These are phyloP conservation scores for Albatrellus sp. DNA, from an alignment of 1,284 basidiomycete species.

Conservation along the genomic window DNA sequence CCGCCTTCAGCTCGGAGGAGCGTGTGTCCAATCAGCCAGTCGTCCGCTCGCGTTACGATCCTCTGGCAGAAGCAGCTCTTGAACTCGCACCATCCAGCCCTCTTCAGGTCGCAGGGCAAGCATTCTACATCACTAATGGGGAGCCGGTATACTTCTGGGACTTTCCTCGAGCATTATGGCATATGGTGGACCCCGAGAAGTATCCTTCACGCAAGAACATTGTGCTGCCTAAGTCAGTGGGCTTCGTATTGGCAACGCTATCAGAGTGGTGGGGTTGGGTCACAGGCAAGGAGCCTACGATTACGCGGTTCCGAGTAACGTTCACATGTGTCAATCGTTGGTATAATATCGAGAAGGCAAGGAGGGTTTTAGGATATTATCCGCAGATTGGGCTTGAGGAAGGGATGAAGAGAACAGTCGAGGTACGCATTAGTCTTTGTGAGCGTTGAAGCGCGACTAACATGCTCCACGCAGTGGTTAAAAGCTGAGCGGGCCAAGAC, in stretches of 20 bases:
- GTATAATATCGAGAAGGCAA: constrained; percentile 94
- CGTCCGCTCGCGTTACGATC: constrained; percentile 67
- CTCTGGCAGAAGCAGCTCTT: constrained; percentile 44
- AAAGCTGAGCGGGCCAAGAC: constrained; percentile 10
- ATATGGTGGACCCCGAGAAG: constrained; percentile 29
- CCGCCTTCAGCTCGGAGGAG: constrained; percentile 34
- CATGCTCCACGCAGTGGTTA: constrained; percentile 6
- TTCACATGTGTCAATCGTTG: constrained; percentile 69
- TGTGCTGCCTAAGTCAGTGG: constrained; percentile 54
- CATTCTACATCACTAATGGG: constrained; percentile 96
- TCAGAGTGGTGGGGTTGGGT: constrained; percentile 72
- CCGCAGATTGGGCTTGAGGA: constrained; percentile 86
- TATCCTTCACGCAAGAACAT: constrained; percentile 27
- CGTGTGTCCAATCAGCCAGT: constrained; percentile 35
- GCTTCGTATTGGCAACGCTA: constrained; percentile 56
- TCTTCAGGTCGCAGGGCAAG: constrained; percentile 83
- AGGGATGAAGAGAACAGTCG: constrained; percentile 70
- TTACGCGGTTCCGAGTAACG: constrained; percentile 81
- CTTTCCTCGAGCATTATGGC: constrained; percentile 81
- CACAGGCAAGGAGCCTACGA: constrained; percentile 72
- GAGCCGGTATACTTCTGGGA: constrained; percentile 98
- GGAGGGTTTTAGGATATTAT: constrained; percentile 86
- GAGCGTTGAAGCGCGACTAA: neutral
- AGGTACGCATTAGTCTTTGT: constrained; percentile 31
- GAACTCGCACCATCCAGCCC: constrained; percentile 29